Base-by-base conservation (phyloP, 805 yeast genomes). In the Cyberlindnera japonica region DNA sequence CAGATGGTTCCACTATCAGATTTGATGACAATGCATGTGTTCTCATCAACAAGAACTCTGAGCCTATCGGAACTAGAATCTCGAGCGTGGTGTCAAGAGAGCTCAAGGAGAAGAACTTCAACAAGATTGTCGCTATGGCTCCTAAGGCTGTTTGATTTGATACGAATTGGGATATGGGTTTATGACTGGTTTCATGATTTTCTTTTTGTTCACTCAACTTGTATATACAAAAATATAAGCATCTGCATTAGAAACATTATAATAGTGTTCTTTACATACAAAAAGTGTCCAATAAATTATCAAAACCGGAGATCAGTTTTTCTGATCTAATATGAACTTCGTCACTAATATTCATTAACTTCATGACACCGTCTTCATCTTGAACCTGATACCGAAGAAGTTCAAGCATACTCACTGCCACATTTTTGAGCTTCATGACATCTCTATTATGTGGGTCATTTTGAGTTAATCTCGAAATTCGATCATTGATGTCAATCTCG, bases 21-120 rank as follows among this genome's bases (percentile, higher is more conserved):
- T 93, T 93, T 61, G 96, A 90, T 61, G 99, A 93, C 65, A 93
- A 91, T 62, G 99, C 99, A 1, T 90, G 98, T 68, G 98, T 93
- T 24, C 73, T 93, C 57, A 77, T 91, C 47, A 90, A 93, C 68
- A 91, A 91, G 65, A 84, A 81, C 57, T 83, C 86, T 21, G 99
- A 93, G 58, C 96, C 97, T 9, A 72, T 93, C 37, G 99, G 98
- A 14, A 84, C 96, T 19, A 84, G 98, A 75, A 86, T 93, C 25
- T 73, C 84, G 23, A 80, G 90, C 29, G 93, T 85, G 35, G 96
- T 91, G 18, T 95, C 96, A 18, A 84, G 85, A 62, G 97, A 91
- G 63, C 72, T 93, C 45, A 81, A 81, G 67, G 86, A 83, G 47
- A 81, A 78, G 67, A 83, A 88, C 45, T 88, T 75, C 64, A 82